Base-by-base conservation (phyloP, 106 monocot species). In the Ottelia alismoides region DNA sequence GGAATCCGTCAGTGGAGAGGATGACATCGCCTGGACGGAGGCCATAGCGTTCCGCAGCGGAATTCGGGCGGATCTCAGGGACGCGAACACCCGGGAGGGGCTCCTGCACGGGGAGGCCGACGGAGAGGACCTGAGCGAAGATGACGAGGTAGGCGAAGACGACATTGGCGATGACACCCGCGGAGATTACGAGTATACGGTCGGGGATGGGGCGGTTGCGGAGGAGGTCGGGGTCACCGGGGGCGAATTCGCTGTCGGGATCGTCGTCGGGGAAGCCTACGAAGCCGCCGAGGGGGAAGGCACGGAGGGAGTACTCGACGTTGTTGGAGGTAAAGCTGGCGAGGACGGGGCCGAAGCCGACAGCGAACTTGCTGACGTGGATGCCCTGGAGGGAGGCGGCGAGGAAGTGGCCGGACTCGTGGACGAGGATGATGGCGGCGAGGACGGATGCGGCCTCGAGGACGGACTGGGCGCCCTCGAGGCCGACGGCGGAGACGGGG, bases 321-420 rank as follows among this genome's bases (percentile, higher is more conserved):
- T 68, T 74, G 56, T 50, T 57, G 40, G 74, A 52, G 56, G 61
- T 54, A 50, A 84, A 94, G 35, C 70, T 57, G 56, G 78, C 78
- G 40, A 94, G 70, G 51, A 74, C 65, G n/a, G 94, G 94, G 44
- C 94, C 94, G 77, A 94, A 94, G 21, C 94, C 94, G 62, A 94
- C 29, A 27, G 94, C 69, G 64, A 88, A 94, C 49, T 88, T 70
- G 70, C 76, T 73, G 65, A 94, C 88, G 64, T 62, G 88, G 60
- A 94, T 88, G 53, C 84, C 78, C 27, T 71, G 88, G 52, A 80
- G 66, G 30, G 70, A 31, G 32, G 94, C 94, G 30, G 94, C 94
- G 57, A 78, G 55, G 78, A 88, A 94, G 73, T 94, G 94, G 59
- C 94, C 88, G 31, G 73, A 64, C 68, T 94, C 94, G 76, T 94